Conservation (phyloP, 202 grass and related monocot genomes). For the Setaria viridis region DNA sequence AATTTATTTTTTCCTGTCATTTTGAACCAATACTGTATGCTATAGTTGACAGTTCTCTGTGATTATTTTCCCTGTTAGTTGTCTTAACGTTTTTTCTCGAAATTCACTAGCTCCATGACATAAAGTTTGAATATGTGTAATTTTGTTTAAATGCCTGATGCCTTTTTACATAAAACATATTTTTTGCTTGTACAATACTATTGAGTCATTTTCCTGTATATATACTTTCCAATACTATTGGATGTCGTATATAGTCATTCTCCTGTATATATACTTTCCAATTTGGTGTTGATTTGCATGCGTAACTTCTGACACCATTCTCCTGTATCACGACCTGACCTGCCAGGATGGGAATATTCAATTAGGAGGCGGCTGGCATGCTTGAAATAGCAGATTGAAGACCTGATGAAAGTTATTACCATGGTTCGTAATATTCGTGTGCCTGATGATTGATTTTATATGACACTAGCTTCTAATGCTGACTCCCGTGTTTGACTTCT, state of each 20-base stretch:
- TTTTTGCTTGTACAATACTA: no score
- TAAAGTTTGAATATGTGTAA: not conserved
- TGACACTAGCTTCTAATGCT: not conserved
- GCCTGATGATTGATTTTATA: not conserved
- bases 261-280: no score
- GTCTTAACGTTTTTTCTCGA: not conserved
- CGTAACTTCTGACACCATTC: no score
- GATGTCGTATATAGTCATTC: no score
- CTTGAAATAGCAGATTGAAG: not conserved
- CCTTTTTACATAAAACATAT: no score
- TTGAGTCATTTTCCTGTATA: no score
- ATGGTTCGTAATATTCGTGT: not conserved
- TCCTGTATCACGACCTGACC: no score
- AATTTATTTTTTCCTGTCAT: not conserved
- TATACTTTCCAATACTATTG: no score
- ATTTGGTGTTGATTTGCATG: no score
- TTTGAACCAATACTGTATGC: not conserved
- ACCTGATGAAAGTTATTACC: not conserved
- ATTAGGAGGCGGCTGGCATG: no score
- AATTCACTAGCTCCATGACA: not conserved
- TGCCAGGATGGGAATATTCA: no score
- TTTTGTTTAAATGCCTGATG: no score
- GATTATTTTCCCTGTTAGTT: not conserved
- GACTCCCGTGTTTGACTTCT: not conserved
- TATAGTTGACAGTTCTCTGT: not conserved